Conservation (phyloP, 176 grass and related monocot species). For the Oryza meyeriana region DNA sequence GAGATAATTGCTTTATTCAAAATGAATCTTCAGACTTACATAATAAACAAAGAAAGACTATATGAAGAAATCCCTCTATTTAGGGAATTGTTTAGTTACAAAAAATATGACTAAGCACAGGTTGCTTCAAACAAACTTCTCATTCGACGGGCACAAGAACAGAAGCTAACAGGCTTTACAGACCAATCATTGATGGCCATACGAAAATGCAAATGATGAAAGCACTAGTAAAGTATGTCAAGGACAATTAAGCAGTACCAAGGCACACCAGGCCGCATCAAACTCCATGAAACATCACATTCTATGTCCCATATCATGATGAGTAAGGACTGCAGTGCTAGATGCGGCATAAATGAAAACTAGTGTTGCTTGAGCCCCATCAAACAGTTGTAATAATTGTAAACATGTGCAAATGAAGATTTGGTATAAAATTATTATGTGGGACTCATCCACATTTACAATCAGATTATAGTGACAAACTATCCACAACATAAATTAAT, state of each 20-base stretch:
- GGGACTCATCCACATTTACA: neutral
- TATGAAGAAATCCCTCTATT: neutral
- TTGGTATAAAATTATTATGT: constrained; percentile 13
- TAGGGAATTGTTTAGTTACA: neutral
- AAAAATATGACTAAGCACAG: constrained; percentile 16
- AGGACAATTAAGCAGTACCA: constrained; percentile 13
- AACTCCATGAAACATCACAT: constrained; percentile 17
- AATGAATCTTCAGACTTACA: neutral
- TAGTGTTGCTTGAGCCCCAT: neutral
- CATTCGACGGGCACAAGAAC: neutral
- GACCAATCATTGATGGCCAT: neutral
- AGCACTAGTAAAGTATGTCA: neutral
- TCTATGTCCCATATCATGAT: constrained; percentile 10
- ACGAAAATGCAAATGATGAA: constrained; percentile 1
- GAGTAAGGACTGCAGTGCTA: constrained; percentile 17
- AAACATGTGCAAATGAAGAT: constrained; percentile 15
- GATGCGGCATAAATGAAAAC: constrained; percentile 2
- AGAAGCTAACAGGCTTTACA: neutral
- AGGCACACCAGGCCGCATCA: constrained; percentile 11
- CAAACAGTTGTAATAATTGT: constrained; percentile 18
- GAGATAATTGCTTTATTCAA: neutral
- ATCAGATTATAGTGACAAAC: neutral
- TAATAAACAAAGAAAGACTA: neutral
- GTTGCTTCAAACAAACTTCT: constrained; percentile 9
- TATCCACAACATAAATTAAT: neutral